Base-by-base conservation (phyloP, 192 early-diverging fungal genomes). In the Pilaira anomala region DNA sequence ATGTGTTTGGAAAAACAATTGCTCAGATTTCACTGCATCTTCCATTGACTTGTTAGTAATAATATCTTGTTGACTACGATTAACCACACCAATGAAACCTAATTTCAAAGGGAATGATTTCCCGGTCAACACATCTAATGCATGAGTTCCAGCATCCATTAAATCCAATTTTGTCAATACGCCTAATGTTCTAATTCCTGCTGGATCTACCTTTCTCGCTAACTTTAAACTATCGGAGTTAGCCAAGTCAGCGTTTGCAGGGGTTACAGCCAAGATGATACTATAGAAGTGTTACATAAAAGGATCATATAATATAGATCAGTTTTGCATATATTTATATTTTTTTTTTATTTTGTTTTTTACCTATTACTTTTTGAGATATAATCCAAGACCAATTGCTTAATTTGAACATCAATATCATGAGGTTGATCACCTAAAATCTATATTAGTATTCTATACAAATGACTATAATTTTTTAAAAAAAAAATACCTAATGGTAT, bases 161-260 rank as follows among this genome's bases (percentile, higher is more conserved):
- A 92, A 68, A 77, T 92, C 90, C 50, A 92, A 79, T 76, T 92
- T 92, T 50, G 90, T 92, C 51, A 92, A 71, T 8, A 92, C 87
- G 13, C 90, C 90, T 29, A 92, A 80, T 9, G 90, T 92, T 33
- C 65, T 25, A 58, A 48, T 62, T 67, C 88, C 87, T 68, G 86
- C 84, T 16, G 87, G 85, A 76, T 90, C 90, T 25, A 92, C 88
- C 62, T 88, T 85, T 46, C 89, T 88, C n/a, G 90, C 88, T 62
- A 90, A 74, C 70, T 92, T 91, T 46, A 92, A 78, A 73, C 88
- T 90, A 78, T 92, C 90, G 19, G 88, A 90, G 67, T 92, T 92
- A 61, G 85, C 90, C 30, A 92, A 77, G 56, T 92, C 90, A 18
- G 87, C 82, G 57, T 92, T 92, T 2, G 90, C 90, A 24, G 90